Percentiles rank a stretch among this genome's conserved stretches.
phyloP scores from a whole-genome alignment of 1,139 yeast species.

The Geotrichum histeridarum region DNA sequence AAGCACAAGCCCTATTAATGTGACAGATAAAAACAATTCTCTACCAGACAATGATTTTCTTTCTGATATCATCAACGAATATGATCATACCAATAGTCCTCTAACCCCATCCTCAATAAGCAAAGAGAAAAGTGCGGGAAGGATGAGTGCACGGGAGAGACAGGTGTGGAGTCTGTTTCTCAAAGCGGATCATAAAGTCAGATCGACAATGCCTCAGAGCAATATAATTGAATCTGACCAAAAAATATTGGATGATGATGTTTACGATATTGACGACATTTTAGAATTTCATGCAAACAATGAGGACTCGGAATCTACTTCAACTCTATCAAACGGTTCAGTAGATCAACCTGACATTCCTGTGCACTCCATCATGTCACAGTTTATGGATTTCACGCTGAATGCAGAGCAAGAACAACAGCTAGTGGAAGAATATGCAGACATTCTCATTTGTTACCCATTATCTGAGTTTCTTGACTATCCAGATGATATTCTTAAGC shows the following conservation, averaged over 20 bases:
- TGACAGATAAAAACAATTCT: not conserved
- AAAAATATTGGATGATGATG: not conserved
- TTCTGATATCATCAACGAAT: not conserved
- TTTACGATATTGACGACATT: constrained; percentile 1
- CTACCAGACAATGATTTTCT: not conserved
- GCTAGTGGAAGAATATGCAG: constrained; percentile 10
- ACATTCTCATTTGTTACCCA: not conserved
- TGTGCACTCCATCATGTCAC: constrained; percentile 10
- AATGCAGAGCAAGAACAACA: not conserved
- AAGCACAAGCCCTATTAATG: not conserved
- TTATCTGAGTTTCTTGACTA: not conserved
- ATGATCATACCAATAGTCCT: not conserved
- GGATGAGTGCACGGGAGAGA: not conserved
- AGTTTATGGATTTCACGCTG: constrained; percentile 6
- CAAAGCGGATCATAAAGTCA: not conserved
- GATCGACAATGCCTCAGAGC: not conserved
- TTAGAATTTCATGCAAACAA: not conserved
- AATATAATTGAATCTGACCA: not conserved
- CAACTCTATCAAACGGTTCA: not conserved
- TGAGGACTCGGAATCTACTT: not conserved
- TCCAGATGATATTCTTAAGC: not conserved
- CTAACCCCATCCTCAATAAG: not conserved
- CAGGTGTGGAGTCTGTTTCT: constrained; percentile 6
- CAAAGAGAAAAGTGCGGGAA: not conserved
- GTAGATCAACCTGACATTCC: not conserved